Evolutionary conservation across 805 yeast genomes (phyloP).

Genomic region (Wickerhamomyces canadensis): DNA sequence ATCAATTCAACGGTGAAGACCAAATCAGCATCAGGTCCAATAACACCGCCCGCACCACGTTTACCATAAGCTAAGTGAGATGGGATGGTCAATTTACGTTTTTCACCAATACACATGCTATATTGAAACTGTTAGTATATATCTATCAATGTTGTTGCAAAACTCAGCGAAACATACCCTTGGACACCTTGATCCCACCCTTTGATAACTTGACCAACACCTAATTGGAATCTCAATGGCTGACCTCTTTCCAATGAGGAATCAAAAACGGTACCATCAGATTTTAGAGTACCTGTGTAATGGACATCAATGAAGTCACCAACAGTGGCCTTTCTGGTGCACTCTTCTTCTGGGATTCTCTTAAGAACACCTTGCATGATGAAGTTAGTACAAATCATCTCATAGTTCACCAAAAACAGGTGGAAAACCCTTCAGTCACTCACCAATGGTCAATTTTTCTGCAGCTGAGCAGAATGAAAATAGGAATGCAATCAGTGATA

Average conservation of each 20-base stretch:
- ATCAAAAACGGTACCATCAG: constrained; percentile 70
- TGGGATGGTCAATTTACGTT: constrained; percentile 75
- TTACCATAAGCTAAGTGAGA: constrained; percentile 73
- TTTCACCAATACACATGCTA: constrained; percentile 74
- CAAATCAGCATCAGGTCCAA: constrained; percentile 75
- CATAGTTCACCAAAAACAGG: neutral
- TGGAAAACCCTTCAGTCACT: neutral
- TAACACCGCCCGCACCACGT: constrained; percentile 68
- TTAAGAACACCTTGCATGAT: constrained; percentile 45
- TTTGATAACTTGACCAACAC: constrained; percentile 70
- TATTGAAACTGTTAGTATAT: too few relatives aligned
- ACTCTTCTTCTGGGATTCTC: constrained; percentile 43
- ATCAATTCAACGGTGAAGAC: constrained; percentile 63
- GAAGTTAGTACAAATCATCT: too few relatives aligned
- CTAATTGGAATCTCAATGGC: constrained; percentile 72
- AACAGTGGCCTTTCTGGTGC: constrained; percentile 48
- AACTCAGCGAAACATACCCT: too few relatives aligned
- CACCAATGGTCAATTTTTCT: constrained; percentile 10
- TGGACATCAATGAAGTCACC: constrained; percentile 76
- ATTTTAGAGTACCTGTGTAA: constrained; percentile 62
- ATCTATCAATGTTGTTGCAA: too few relatives aligned
- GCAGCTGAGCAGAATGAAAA: constrained; percentile 2
- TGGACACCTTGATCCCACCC: constrained; percentile 90
- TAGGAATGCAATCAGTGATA: too few relatives aligned
- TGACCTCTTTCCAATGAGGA: constrained; percentile 56